These are phyloP conservation scores for Mucor lusitanicus DNA, from an alignment of 371 early-diverging fungal genomes.

Conservation along the genomic window DNA sequence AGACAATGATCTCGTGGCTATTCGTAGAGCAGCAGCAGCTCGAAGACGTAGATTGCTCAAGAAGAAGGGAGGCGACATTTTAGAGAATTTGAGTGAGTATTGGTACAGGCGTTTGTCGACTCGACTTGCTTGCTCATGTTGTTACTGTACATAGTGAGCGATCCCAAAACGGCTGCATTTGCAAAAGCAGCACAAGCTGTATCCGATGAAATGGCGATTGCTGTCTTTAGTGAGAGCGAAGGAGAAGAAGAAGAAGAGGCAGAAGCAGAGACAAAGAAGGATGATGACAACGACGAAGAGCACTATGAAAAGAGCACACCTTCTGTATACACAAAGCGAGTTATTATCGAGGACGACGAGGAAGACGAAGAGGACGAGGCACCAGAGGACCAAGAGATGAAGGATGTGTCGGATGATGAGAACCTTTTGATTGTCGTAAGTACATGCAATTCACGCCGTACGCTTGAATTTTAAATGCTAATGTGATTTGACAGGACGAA, in stretches of 20 bases:
- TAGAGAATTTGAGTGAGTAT: conserved; percentile 33
- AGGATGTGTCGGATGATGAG: conserved; percentile 12
- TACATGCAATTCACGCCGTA: too few relatives aligned
- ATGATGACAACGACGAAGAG: conserved; percentile 7
- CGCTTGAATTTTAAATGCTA: neutral
- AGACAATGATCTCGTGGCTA: conserved; percentile 41
- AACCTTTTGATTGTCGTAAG: conserved; percentile 6
- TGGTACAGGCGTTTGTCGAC: too few relatives aligned
- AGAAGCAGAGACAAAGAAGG: conserved; percentile 1
- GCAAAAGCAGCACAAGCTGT: conserved; percentile 41
- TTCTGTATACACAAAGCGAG: neutral
- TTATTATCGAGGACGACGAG: conserved; percentile 19
- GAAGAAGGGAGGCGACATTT: conserved; percentile 27
- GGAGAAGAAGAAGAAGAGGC: conserved; percentile 27
- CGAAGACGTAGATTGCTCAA: conserved; percentile 34
- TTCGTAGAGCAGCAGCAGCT: conserved; percentile 36
- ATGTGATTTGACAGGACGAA: conserved; percentile 1
- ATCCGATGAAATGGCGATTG: conserved; percentile 19
- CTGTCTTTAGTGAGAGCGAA: conserved; percentile 33
- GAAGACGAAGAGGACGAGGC: conserved; percentile 12
- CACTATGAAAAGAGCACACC: conserved; percentile 5
- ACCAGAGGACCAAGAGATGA: conserved; percentile 6
- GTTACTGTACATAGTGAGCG: conserved; percentile 16
- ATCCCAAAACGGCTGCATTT: conserved; percentile 52
- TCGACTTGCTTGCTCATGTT: neutral